Base-by-base conservation (phyloP, 1,284 basidiomycete species). In the Microbotryum silenes-acaulis region DNA sequence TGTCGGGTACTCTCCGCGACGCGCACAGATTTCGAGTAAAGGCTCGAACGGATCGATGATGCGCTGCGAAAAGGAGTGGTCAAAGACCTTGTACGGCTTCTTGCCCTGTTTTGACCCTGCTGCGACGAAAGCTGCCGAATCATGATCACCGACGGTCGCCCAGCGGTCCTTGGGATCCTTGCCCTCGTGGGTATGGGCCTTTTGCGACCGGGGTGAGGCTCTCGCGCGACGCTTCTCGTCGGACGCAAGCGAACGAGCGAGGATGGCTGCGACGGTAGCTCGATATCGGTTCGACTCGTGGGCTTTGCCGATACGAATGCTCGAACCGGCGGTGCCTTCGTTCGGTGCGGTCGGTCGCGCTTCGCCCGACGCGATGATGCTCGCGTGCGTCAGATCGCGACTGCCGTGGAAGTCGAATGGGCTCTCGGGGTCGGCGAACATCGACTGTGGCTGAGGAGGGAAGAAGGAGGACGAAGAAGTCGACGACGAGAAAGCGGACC, bases 71-170 rank as follows among this genome's bases (percentile, higher is more conserved):
- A 70, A 70, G 4, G 60, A 44, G 10, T 58, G 29, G 52, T 70
- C 69, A 51, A 56, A 70, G 8, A 69, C 62, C 52, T 60, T 63
- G 53, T 66, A 70, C n/a, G 66, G 66, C 55, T 70, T 70, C 9
- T 59, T 50, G 33, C 53, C 50, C 21, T 56, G 57, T 21, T 31
- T 57, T 1, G 29, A 53, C 9, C 63, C 63, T 1, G 59, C 63
- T 1, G 59, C 57, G 45, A 65, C 48, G 51, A 65, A 65, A 44
- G 45, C 52, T 2, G 53, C 53, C 10, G 53, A 29, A 23, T 42
- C 44, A 10, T 44, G 46, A 23, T 46, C 48, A 33, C 51, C 42
- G 37, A 46, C 16, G 23, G 14, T 23, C 16, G n/a, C 8, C 51
- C 51, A 53, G 10, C 51, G 51, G 10, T 33, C 51, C 4, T 33